Evolutionary conservation across 1,139 yeast genomes (phyloP).

Genomic region (Nakaseomyces uthaithaninus): DNA sequence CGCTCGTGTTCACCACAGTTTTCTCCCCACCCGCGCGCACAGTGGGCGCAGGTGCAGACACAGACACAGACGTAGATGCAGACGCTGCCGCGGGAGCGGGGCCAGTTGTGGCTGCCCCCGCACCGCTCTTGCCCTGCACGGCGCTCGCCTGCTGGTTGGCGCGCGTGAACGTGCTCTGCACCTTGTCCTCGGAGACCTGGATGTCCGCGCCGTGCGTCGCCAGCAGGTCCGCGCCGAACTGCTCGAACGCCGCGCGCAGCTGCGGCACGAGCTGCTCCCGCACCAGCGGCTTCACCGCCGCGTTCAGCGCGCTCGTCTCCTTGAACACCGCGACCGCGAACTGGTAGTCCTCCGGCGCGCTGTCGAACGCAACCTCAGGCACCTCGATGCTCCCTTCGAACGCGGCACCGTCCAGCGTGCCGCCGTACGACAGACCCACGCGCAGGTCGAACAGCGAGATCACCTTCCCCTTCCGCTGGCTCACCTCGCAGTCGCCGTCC

Average conservation of each 20-base stretch:
- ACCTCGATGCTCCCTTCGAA: conserved; percentile 64
- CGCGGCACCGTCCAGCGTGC: conserved; percentile 34
- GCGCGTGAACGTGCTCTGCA: conserved; percentile 58
- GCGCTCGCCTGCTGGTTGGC: conserved; percentile 44
- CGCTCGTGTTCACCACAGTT: conserved; percentile 53
- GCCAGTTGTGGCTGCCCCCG: conserved; percentile 20
- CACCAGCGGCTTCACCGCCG: conserved; percentile 44
- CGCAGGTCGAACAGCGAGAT: conserved; percentile 82
- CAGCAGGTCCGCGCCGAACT: conserved; percentile 74
- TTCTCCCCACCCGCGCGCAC: conserved; percentile 13
- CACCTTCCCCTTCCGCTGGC: conserved; percentile 94
- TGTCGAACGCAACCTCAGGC: conserved; percentile 95
- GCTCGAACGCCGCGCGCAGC: conserved; percentile 48
- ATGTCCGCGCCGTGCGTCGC: conserved; percentile 74
- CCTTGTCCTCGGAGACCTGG: conserved; percentile 66
- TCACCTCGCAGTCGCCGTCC: conserved; percentile 94
- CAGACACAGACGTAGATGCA: conserved; percentile 14
- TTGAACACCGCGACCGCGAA: conserved; percentile 66
- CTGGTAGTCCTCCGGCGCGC: conserved; percentile 75
- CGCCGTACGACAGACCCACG: conserved; percentile 52
- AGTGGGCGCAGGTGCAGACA: conserved; percentile 15
- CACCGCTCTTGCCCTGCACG: conserved; percentile 22
- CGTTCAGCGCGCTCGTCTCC: conserved; percentile 43
- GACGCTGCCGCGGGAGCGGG: conserved; percentile 12
- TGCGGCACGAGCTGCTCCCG: conserved; percentile 60